These are phyloP conservation scores for Entonaema liquescens DNA, from an alignment of 495 filamentous ascomycete genomes.

Conservation along the genomic window DNA sequence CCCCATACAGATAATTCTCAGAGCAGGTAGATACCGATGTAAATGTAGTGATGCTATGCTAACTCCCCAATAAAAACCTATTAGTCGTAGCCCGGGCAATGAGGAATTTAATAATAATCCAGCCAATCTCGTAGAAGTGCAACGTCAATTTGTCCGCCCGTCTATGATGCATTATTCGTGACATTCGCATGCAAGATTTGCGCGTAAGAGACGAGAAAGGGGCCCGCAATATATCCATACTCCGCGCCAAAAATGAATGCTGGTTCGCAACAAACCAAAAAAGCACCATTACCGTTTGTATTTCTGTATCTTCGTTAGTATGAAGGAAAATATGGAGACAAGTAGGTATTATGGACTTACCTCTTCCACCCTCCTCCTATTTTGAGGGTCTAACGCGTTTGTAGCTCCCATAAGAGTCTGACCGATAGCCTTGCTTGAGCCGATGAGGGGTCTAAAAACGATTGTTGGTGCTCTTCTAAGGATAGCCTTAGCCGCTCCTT, in stretches of 20 bases:
- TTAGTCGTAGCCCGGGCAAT: slow-evolving; percentile 1
- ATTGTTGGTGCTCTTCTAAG: slow-evolving; percentile 86
- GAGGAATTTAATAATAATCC: slow-evolving; percentile 7
- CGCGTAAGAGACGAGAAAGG: background rate
- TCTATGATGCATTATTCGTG: slow-evolving; percentile 39
- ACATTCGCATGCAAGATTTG: slow-evolving; percentile 18
- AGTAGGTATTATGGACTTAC: slow-evolving; percentile 60
- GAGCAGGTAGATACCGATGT: background rate
- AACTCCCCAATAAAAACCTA: background rate
- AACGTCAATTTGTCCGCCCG: slow-evolving; percentile 37
- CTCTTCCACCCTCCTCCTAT: slow-evolving; percentile 85
- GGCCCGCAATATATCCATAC: slow-evolving; percentile 15
- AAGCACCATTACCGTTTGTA: slow-evolving; percentile 50
- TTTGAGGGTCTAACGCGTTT: slow-evolving; percentile 87
- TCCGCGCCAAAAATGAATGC: slow-evolving; percentile 18
- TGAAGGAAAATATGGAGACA: background rate
- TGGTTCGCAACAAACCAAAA: background rate
- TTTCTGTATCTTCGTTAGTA: slow-evolving; percentile 49
- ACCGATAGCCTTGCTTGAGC: slow-evolving; percentile 87
- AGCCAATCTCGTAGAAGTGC: slow-evolving; percentile 28
- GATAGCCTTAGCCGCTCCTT: slow-evolving; percentile 82
- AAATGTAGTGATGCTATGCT: slow-evolving; percentile 6
- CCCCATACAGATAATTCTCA: background rate
- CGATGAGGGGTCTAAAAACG: slow-evolving; percentile 88
- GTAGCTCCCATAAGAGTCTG: slow-evolving; percentile 92